Percentiles rank a stretch among this genome's conserved stretches.
phyloP scores from a whole-genome alignment of 768 basidiomycete species.

The Lactarius trivialis region DNA sequence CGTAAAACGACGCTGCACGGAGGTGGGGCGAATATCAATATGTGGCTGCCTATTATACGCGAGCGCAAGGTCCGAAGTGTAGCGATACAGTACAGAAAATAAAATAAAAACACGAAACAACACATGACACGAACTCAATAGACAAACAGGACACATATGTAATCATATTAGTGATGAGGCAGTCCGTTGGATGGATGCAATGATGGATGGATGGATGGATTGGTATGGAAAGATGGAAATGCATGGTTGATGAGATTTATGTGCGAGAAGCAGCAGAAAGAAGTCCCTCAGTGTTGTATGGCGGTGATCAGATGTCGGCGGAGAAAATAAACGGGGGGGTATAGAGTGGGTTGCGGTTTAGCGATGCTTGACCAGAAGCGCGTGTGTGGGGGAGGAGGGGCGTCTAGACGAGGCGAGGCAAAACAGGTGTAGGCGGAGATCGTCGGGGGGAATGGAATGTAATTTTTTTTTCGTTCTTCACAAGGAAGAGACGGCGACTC shows the following conservation, averaged over 20 bases:
- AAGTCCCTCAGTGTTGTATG: neutral
- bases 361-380: neutral
- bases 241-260: neutral
- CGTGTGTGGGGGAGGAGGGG: neutral
- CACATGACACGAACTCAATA: neutral
- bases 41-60: neutral
- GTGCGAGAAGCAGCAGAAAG: neutral
- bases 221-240: neutral
- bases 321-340: neutral
- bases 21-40: no score
- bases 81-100: neutral
- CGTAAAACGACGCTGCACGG: no score
- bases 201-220: neutral
- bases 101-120: neutral
- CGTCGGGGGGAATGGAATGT: neutral
- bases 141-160: neutral
- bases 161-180: neutral
- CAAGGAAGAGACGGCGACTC: no score
- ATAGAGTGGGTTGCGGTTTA: neutral
- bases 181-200: neutral
- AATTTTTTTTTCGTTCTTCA: neutral
- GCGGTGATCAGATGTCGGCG: neutral
- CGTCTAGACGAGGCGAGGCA: neutral
- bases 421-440: neutral
- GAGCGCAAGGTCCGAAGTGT: neutral